These are phyloP conservation scores for Wickerhamomyces bovis DNA, from an alignment of 805 yeast genomes.

Conservation along the genomic window DNA sequence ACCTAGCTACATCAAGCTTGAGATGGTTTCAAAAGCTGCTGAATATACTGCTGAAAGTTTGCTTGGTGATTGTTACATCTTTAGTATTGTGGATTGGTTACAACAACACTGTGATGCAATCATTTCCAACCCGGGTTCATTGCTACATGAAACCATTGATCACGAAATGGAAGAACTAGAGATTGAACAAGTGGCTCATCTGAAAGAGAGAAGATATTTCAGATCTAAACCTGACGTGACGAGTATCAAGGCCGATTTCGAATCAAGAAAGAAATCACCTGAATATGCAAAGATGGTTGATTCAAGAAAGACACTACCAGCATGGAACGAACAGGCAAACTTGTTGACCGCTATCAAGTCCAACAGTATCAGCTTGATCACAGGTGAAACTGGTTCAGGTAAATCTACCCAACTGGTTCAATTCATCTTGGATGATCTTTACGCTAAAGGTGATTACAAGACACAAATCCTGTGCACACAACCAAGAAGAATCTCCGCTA, in stretches of 20 bases:
- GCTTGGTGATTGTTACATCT: conserved; percentile 68
- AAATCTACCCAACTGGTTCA: conserved; percentile 94
- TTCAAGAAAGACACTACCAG: conserved; percentile 63
- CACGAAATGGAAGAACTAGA: conserved; percentile 3
- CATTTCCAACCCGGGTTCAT: conserved; percentile 70
- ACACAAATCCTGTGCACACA: conserved; percentile 81
- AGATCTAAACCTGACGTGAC: conserved; percentile 28
- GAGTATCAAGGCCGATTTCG: conserved; percentile 30
- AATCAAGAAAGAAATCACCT: conserved; percentile 23
- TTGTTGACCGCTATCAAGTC: conserved; percentile 50
- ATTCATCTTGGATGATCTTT: conserved; percentile 68
- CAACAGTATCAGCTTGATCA: conserved; percentile 66
- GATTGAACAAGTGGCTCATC: not conserved
- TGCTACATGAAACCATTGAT: conserved; percentile 29
- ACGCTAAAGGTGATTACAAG: conserved; percentile 35
- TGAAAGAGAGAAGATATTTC: conserved; percentile 9
- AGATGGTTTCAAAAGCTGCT: conserved; percentile 45
- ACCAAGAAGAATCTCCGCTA: conserved; percentile 92
- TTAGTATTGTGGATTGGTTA: conserved; percentile 70
- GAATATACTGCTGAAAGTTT: conserved; percentile 37
- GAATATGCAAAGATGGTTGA: conserved; percentile 36
- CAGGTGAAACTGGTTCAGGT: conserved; percentile 98
- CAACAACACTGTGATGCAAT: conserved; percentile 53
- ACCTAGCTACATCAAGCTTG: conserved; percentile 64
- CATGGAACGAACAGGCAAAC: conserved; percentile 63